Evolutionary conservation across 192 early-diverging fungal genomes (phyloP).

Genomic region (Gamsiella multidivaricata): DNA sequence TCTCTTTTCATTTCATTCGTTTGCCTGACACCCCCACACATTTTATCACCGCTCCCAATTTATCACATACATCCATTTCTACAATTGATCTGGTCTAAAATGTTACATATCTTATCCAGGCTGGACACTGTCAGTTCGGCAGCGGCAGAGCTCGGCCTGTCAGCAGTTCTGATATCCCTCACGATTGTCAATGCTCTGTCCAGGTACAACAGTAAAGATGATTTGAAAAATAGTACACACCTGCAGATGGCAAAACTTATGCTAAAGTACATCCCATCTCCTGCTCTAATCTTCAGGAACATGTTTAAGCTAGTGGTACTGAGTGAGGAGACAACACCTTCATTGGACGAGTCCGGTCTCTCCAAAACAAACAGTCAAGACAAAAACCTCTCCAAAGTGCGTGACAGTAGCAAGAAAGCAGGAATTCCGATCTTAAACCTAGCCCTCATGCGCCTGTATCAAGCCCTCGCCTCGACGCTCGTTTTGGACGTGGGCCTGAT

Average conservation of each 20-base stretch:
- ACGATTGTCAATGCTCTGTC: neutral
- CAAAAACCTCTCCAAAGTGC: neutral
- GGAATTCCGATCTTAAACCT: neutral
- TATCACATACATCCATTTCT: too few species aligned
- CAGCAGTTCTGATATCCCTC: neutral
- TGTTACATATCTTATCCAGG: too few species aligned
- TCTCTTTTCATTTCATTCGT: too few species aligned
- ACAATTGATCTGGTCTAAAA: too few species aligned
- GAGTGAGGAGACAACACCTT: too few species aligned
- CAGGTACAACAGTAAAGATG: neutral
- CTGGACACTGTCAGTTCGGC: neutral
- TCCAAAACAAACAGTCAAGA: neutral
- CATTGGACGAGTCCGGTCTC: neutral
- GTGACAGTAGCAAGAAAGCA: neutral
- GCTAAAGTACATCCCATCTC: too few species aligned
- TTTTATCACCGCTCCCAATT: too few species aligned
- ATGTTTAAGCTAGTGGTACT: too few species aligned
- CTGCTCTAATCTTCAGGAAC: too few species aligned
- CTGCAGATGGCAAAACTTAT: too few species aligned
- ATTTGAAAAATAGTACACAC: neutral
- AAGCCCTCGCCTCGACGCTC: neutral
- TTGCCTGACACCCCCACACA: too few species aligned
- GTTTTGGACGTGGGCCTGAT: constrained; percentile 8
- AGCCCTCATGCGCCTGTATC: neutral
- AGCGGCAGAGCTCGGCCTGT: neutral